Percentiles rank a stretch among this genome's conserved stretches.
These are phyloP conservation scores for Aspergillus coremiiformis DNA, from an alignment of 495 filamentous ascomycete genomes.

Conservation along the genomic window DNA sequence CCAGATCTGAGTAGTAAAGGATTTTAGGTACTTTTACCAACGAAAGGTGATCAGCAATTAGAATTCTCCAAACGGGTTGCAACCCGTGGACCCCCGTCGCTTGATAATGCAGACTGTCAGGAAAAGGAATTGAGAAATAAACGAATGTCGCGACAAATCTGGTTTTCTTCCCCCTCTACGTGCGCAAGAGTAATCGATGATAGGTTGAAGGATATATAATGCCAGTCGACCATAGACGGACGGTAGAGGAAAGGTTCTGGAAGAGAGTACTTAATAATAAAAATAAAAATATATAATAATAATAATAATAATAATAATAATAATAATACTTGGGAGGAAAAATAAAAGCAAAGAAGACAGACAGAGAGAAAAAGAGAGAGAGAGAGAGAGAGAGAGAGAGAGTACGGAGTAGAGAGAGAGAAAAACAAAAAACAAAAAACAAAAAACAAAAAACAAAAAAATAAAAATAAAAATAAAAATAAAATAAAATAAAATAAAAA, in stretches of 20 bases:
- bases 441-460: no score
- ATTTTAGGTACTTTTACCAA: conserved; percentile 4
- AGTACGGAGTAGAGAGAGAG: no score
- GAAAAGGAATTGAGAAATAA: not conserved
- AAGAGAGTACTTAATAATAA: not conserved
- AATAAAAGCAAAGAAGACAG: no score
- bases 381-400: no score
- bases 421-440: no score
- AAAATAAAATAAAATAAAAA: no score
- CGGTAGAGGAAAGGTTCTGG: conserved; percentile 20
- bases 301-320: no score
- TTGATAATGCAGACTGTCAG: conserved; percentile 7
- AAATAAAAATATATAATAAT: no score
- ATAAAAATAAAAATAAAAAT: no score
- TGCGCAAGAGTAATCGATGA: not conserved
- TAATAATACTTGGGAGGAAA: no score
- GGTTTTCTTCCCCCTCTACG: not conserved
- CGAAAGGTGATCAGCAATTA: conserved; percentile 4
- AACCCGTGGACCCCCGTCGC: conserved; percentile 10
- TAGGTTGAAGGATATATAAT: conserved; percentile 12
- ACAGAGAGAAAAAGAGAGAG: no score
- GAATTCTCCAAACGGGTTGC: conserved; percentile 10
- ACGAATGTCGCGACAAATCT: not conserved
- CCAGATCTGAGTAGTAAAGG: conserved; percentile 14
- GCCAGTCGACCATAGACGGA: conserved; percentile 3